phyloP scores from a whole-genome alignment of 305 asterid genomes.

The Nicotiana rustica region DNA sequence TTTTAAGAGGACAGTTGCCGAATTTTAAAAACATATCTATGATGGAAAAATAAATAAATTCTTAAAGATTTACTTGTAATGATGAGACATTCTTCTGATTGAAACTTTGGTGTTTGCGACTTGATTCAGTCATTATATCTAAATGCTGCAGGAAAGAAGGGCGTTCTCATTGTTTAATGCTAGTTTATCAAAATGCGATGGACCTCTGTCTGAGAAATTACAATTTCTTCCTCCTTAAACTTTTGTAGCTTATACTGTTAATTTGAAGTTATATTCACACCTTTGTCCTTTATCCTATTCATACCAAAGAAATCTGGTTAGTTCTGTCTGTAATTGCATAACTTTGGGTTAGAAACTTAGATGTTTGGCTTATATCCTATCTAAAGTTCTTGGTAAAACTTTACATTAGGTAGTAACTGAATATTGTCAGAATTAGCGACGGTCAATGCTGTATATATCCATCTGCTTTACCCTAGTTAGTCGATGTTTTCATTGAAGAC shows the following conservation, averaged over 20 bases:
- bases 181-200: slow-evolving; percentile 21
- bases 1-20: neutral
- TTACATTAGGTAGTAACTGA: neutral
- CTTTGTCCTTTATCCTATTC: slow-evolving; percentile 7
- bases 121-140: neutral
- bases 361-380: neutral
- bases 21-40: slow-evolving; percentile 1
- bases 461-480: slow-evolving; percentile 23
- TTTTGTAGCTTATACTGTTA: slow-evolving; percentile 10
- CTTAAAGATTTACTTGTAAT: neutral
- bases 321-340: neutral
- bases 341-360: neutral
- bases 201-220: neutral
- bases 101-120: slow-evolving; percentile 11
- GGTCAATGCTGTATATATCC: neutral
- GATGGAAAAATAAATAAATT: neutral
- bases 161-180: slow-evolving; percentile 23
- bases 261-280: slow-evolving; percentile 21
- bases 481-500: neutral
- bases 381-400: neutral
- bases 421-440: neutral
- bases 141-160: neutral
- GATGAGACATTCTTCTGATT: slow-evolving; percentile 14
- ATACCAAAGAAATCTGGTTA: neutral
- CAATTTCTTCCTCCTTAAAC: neutral